Evolutionary conservation across 1,139 yeast genomes (phyloP).

Genomic region (Taphrina populina): DNA sequence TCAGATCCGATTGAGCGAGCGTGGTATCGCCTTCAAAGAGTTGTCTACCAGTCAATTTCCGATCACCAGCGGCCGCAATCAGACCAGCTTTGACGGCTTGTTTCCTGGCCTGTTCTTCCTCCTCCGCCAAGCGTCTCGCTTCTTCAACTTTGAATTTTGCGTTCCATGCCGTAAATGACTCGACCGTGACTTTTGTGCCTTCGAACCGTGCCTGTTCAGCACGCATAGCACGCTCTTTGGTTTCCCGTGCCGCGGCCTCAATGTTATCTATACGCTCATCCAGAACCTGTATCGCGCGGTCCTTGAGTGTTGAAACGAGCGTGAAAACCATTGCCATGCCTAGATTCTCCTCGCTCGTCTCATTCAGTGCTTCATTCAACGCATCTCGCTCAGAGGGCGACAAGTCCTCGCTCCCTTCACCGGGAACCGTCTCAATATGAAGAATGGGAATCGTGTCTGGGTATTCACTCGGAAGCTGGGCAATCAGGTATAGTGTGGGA

Average conservation of each 20-base stretch:
- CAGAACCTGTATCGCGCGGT: conserved; percentile 67
- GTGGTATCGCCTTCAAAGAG: conserved; percentile 72
- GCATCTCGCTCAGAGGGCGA: conserved; percentile 43
- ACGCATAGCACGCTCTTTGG: conserved; percentile 64
- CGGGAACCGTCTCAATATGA: conserved; percentile 8
- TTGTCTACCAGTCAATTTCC: conserved; percentile 79
- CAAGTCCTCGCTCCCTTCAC: conserved; percentile 44
- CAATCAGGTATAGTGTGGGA: conserved; percentile 16
- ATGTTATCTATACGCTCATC: conserved; percentile 54
- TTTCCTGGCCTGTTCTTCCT: conserved; percentile 41
- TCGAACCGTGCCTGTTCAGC: conserved; percentile 52
- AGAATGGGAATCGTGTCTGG: conserved; percentile 30
- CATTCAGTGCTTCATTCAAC: conserved; percentile 51
- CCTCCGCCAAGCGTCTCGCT: conserved; percentile 44
- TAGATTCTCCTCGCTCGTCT: conserved; percentile 62
- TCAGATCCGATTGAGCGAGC: conserved; percentile 25
- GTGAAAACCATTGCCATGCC: conserved; percentile 90
- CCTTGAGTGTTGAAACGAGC: conserved; percentile 70
- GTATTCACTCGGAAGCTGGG: conserved; percentile 14
- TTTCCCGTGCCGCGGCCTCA: conserved; percentile 54
- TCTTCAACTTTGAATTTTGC: conserved; percentile 55
- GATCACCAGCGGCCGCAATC: conserved; percentile 62
- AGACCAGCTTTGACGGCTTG: conserved; percentile 54
- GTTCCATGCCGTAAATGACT: conserved; percentile 71
- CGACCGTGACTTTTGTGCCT: conserved; percentile 77